phyloP scores from a whole-genome alignment of 1,284 basidiomycete genomes.

The Melanopsichium pennsylvanicum region DNA sequence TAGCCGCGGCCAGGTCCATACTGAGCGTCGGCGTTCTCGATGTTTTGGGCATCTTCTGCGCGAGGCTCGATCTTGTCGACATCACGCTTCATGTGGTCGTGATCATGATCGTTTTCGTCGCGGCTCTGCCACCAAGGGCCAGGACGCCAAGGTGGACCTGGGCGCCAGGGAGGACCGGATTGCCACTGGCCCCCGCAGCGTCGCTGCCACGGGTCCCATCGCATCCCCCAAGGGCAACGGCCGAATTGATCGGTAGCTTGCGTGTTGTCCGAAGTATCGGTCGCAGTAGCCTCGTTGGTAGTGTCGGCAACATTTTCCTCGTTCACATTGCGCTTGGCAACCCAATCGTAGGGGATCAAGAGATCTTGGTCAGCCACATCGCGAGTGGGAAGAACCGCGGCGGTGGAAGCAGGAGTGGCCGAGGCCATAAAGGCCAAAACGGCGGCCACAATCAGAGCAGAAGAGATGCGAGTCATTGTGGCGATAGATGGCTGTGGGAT shows the following conservation, averaged over 20 bases:
- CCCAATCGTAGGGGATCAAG: background rate
- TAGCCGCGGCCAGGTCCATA: background rate
- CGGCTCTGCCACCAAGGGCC: too few relatives aligned
- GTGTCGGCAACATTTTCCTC: background rate
- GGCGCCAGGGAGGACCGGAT: background rate
- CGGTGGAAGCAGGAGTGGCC: background rate
- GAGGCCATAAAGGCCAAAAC: conserved; percentile 10
- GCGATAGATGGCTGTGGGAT: background rate
- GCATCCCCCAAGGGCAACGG: conserved; percentile 1
- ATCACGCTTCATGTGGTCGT: too few relatives aligned
- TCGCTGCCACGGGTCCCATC: background rate
- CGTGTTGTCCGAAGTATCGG: background rate
- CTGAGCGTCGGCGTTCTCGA: too few relatives aligned
- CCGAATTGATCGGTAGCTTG: background rate
- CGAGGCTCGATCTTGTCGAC: too few relatives aligned
- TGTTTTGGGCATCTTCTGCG: too few relatives aligned
- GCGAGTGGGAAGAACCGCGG: conserved; percentile 6
- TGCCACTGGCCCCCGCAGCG: background rate
- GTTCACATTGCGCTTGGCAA: too few relatives aligned
- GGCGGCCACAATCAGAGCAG: conserved; percentile 4
- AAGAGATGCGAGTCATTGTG: conserved; percentile 34
- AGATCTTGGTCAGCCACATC: background rate
- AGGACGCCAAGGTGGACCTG: background rate
- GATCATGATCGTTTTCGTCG: background rate
- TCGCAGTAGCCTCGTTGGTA: background rate